These are phyloP conservation scores for Agaricus blazei DNA, from an alignment of 768 basidiomycete species.

Conservation along the genomic window DNA sequence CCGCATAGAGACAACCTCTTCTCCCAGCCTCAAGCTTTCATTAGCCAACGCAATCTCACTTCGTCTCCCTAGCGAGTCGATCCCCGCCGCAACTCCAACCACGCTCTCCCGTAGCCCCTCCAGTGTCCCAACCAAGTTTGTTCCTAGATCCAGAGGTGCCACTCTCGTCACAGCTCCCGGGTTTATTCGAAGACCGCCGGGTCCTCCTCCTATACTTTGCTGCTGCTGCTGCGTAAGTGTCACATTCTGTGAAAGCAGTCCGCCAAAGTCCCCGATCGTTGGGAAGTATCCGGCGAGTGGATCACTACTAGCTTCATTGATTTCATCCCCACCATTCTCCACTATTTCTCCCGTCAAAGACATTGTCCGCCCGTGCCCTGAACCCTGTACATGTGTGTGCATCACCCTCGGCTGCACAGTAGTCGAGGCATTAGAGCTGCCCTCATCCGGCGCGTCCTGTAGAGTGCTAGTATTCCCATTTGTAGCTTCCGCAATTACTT, in stretches of 20 bases:
- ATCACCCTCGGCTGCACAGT: not conserved
- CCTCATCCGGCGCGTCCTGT: not conserved
- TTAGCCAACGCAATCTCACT: slow-evolving; percentile 28
- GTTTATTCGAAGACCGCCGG: slow-evolving; percentile 2
- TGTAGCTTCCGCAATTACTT: not conserved
- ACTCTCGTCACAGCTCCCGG: slow-evolving; percentile 5
- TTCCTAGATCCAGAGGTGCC: slow-evolving; percentile 9
- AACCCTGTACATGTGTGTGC: not conserved
- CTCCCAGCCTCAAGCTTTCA: slow-evolving; percentile 65
- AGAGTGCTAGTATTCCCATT: not conserved
- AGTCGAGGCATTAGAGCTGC: not conserved
- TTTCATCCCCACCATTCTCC: slow-evolving; percentile 1
- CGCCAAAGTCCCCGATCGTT: slow-evolving; percentile 1
- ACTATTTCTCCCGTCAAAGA: not conserved
- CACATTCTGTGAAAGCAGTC: not conserved
- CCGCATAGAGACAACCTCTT: slow-evolving; percentile 67
- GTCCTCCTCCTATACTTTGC: not conserved
- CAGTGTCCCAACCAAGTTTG: slow-evolving; percentile 9
- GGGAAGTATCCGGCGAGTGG: slow-evolving; percentile 5
- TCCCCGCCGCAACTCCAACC: slow-evolving; percentile 9
- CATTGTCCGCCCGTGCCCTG: not conserved
- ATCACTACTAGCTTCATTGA: not conserved
- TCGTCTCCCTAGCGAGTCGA: slow-evolving; percentile 12
- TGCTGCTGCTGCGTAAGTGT: slow-evolving; percentile 4
- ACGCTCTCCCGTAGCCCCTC: slow-evolving; percentile 12